Evolutionary conservation across 208 protist genomes (phyloP).

Genomic region (Trypanosoma mega): DNA sequence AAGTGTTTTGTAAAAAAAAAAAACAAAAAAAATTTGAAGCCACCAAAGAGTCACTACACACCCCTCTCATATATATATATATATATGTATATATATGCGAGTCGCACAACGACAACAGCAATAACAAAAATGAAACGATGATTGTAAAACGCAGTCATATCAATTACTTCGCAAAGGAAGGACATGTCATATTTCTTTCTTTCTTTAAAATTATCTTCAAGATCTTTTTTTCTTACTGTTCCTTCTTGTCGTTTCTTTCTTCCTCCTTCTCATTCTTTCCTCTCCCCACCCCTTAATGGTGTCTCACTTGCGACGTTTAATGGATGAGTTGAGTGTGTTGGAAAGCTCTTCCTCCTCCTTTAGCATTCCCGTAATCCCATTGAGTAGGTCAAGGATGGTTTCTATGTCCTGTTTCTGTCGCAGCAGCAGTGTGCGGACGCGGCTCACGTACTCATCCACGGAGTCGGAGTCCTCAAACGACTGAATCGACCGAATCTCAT

Average conservation of each 20-base stretch:
- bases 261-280: constrained; percentile 3
- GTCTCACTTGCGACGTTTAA: constrained; percentile 32
- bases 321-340: constrained; percentile 64
- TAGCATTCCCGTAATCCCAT: constrained; percentile 73
- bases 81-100: constrained; percentile 24
- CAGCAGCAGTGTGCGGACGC: constrained; percentile 61
- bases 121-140: background rate
- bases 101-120: constrained; percentile 7
- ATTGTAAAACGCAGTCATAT: background rate
- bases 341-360: constrained; percentile 89
- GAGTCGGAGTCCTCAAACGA: constrained; percentile 89
- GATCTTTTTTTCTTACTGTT: background rate
- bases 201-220: background rate
- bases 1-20: constrained; percentile 5
- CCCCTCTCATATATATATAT: constrained; percentile 27
- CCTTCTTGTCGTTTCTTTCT: constrained; percentile 8
- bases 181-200: background rate
- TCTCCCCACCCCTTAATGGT: no score
- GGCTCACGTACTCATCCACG: constrained; percentile 88
- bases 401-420: constrained; percentile 79
- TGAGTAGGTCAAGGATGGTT: constrained; percentile 73
- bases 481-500: constrained; percentile 92
- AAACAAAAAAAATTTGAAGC: constrained; percentile 6
- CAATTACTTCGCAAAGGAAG: no score
- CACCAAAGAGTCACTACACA: no score